Conservation (phyloP, 352 stramenopile species). For the Phytophthora tubulina region DNA sequence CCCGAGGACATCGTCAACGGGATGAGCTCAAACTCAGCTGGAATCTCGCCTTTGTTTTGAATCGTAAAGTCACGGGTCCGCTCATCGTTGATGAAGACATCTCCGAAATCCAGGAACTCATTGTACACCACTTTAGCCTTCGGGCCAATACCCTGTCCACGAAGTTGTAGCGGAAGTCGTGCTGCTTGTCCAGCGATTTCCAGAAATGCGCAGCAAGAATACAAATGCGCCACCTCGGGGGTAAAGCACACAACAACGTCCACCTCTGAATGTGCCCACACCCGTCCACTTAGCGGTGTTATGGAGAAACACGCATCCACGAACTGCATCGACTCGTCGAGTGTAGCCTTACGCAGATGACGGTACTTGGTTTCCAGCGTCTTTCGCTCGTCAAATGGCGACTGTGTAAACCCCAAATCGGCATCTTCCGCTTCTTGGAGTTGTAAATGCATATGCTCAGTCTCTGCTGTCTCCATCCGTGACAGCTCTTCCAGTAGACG, state of each 20-base stretch:
- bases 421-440: constrained; percentile 33
- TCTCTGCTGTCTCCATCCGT: constrained; percentile 78
- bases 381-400: constrained; percentile 68
- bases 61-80: constrained; percentile 92
- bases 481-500: constrained; percentile 87
- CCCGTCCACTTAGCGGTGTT: constrained; percentile 85
- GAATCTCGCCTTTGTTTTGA: constrained; percentile 95
- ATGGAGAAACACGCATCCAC: constrained; percentile 94
- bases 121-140: constrained; percentile 95
- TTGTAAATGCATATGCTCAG: constrained; percentile 75
- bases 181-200: constrained; percentile 92
- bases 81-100: constrained; percentile 94
- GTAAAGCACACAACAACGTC: constrained; percentile 94
- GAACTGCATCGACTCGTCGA: constrained; percentile 95
- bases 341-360: constrained; percentile 88
- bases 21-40: constrained; percentile 78
- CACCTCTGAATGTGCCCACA: constrained; percentile 94
- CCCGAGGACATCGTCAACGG: constrained; percentile 47
- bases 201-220: constrained; percentile 86
- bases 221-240: constrained; percentile 82
- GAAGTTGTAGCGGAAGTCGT: constrained; percentile 91
- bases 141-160: constrained; percentile 92
- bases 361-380: constrained; percentile 93
- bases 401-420: constrained; percentile 40
- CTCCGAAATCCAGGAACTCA: constrained; percentile 94